A percentile compares a stretch with the other conserved stretches of the same genome.
Conservation (phyloP, 2,329 filamentous ascomycete species). For the Exophiala alcalophila region DNA sequence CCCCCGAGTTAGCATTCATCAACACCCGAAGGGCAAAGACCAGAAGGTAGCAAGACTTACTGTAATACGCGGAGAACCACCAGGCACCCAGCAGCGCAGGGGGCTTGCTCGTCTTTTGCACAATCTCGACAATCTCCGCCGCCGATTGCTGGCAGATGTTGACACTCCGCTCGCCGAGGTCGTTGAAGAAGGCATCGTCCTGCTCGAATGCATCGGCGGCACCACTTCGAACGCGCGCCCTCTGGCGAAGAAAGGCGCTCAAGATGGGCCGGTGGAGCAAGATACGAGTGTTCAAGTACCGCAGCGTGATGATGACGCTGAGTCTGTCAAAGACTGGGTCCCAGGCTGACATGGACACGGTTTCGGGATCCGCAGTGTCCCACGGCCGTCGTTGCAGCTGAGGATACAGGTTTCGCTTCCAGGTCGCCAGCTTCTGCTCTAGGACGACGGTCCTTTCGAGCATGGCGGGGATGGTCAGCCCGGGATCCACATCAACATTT, state of each 20-base stretch:
- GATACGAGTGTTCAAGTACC: conserved; percentile 24
- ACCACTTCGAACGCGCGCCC: conserved; percentile 6
- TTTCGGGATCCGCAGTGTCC: conserved; percentile 16
- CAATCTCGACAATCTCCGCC: conserved; percentile 37
- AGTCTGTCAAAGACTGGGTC: conserved; percentile 23
- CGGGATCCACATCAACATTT: conserved; percentile 20
- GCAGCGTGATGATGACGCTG: conserved; percentile 23
- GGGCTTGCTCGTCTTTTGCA: conserved; percentile 25
- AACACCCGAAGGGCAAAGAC: too few species aligned
- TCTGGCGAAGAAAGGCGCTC: conserved; percentile 19
- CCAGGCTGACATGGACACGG: conserved; percentile 14
- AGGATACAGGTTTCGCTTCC: conserved; percentile 18
- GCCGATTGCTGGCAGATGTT: conserved; percentile 34
- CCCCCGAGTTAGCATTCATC: too few species aligned
- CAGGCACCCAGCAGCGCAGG: conserved; percentile 38
- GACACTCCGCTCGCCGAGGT: conserved; percentile 26
- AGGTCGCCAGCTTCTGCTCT: conserved; percentile 18
- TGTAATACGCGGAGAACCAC: conserved; percentile 45
- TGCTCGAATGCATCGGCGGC: conserved; percentile 3
- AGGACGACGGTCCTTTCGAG: conserved; percentile 20
- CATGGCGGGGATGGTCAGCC: conserved; percentile 18
- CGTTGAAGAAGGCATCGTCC: conserved; percentile 21
- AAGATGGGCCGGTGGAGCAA: conserved; percentile 22
- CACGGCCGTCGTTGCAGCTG: conserved; percentile 21
- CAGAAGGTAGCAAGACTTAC: too few species aligned